Percentiles rank a stretch among this genome's conserved stretches.
Evolutionary conservation across 805 yeast species (phyloP).

Genomic region (Yarrowia porcina): DNA sequence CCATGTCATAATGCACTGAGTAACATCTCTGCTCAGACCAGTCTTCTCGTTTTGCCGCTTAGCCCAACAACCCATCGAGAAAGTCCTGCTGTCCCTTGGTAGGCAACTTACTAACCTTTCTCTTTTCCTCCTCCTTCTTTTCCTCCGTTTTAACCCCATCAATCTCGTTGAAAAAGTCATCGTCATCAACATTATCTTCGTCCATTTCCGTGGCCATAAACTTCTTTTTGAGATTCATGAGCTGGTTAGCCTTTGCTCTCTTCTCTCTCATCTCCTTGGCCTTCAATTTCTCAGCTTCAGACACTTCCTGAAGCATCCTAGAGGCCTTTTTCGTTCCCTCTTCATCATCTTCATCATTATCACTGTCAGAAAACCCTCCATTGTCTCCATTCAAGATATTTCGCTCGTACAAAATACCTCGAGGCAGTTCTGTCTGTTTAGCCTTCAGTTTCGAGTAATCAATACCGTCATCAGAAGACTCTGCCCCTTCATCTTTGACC

Average conservation of each 20-base stretch:
- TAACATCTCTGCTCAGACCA: not conserved
- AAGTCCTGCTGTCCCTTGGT: constrained; percentile 14
- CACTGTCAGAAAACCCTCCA: not conserved
- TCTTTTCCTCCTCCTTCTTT: not conserved
- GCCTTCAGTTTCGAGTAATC: constrained; percentile 7
- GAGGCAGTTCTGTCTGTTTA: constrained; percentile 39
- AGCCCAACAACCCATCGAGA: constrained; percentile 3
- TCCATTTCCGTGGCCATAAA: constrained; percentile 9
- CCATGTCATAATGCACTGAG: no score
- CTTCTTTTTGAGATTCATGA: constrained; percentile 8
- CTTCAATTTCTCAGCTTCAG: not conserved
- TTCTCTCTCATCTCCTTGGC: constrained; percentile 5
- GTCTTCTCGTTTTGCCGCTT: not conserved
- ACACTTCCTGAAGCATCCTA: constrained; percentile 1
- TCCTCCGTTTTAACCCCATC: constrained; percentile 25
- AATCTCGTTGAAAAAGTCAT: constrained; percentile 31
- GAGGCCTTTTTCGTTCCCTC: not conserved
- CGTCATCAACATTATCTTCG: constrained; percentile 29
- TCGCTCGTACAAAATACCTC: not conserved
- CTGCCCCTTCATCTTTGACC: not conserved
- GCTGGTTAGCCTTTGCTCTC: not conserved
- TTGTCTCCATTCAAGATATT: not conserved
- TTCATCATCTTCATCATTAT: not conserved
- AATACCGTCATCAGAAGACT: not conserved
- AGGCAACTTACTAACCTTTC: not conserved